phyloP scores from a whole-genome alignment of 2,329 filamentous ascomycete genomes.

The Beauveria sp. region DNA sequence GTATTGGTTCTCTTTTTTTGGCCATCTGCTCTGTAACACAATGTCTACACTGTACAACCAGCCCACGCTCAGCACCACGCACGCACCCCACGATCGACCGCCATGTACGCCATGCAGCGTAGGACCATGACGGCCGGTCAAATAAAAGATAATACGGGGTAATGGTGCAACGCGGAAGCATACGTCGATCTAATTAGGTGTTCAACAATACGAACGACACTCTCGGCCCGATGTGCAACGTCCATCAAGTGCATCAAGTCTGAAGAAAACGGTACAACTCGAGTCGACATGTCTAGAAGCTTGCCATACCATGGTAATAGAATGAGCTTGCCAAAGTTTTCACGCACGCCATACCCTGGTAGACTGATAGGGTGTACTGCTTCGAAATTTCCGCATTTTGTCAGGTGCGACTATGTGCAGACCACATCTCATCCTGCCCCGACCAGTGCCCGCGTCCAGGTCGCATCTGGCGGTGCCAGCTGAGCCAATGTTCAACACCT shows the following conservation, averaged over 20 bases:
- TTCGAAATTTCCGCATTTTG: no score
- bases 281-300: neutral
- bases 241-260: neutral
- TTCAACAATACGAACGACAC: constrained; percentile 1
- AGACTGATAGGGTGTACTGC: no score
- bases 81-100: neutral
- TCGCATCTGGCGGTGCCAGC: neutral
- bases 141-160: neutral
- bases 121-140: neutral
- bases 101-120: neutral
- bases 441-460: neutral
- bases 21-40: neutral
- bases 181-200: neutral
- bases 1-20: neutral
- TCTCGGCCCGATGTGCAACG: neutral
- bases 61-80: neutral
- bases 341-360: no score
- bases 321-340: neutral
- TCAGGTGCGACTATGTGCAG: neutral
- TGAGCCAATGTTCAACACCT: neutral
- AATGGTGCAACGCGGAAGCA: neutral
- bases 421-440: neutral
- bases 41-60: no score
- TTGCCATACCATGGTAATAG: neutral
- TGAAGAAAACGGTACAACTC: neutral